These are phyloP conservation scores for Fusarium veterinarium DNA, from an alignment of 2,329 filamentous ascomycete species.

Conservation along the genomic window DNA sequence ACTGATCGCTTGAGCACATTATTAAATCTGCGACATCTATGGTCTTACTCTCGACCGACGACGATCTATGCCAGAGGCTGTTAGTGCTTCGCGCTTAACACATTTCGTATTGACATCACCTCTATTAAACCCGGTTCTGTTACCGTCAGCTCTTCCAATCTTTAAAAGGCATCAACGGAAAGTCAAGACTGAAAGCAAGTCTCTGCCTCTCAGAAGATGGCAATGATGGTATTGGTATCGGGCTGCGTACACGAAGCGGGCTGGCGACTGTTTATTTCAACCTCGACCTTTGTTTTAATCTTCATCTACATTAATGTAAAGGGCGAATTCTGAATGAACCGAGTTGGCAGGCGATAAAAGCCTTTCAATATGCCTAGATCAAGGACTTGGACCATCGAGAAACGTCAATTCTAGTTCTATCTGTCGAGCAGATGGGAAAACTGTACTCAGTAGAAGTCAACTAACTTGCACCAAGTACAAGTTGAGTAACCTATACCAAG, in stretches of 20 bases:
- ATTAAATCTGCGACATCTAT: too few species aligned
- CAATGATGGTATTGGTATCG: background rate
- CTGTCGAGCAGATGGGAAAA: rapidly evolving
- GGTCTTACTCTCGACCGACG: too few species aligned
- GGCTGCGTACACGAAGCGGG: background rate
- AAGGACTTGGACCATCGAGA: background rate
- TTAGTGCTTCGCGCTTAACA: too few species aligned
- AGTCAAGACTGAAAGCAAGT: background rate
- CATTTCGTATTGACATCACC: too few species aligned
- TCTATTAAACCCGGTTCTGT: too few species aligned
- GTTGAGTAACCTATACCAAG: background rate
- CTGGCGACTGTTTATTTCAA: too few species aligned
- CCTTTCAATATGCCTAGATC: background rate
- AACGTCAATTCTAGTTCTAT: background rate
- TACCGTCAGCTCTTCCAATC: too few species aligned
- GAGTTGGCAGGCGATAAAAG: background rate
- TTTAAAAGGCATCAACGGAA: background rate
- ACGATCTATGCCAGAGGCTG: too few species aligned
- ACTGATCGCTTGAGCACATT: too few species aligned
- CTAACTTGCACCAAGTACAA: background rate
- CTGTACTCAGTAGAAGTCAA: background rate
- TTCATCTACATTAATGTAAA: too few species aligned
- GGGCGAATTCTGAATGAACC: background rate
- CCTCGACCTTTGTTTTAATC: too few species aligned
- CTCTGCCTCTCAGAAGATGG: too few species aligned